phyloP scores from a whole-genome alignment of 1,284 basidiomycete genomes.

The Stereum hirsutum region DNA sequence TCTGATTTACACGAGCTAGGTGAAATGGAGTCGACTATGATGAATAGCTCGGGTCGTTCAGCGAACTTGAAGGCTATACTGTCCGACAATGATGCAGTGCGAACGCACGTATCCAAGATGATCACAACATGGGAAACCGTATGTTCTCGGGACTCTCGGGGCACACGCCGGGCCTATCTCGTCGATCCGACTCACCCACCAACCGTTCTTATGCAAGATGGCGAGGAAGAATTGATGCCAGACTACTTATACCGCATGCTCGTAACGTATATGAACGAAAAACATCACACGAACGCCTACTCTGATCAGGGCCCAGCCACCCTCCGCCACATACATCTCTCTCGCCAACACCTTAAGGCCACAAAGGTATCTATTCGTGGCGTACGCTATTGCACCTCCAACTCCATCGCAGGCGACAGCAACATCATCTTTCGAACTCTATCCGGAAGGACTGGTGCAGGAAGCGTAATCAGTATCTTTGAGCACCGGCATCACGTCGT shows the following conservation, averaged over 20 bases:
- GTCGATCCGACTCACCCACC: too few relatives aligned
- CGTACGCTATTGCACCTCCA: not conserved
- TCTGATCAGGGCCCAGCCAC: not conserved
- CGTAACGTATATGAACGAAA: not conserved
- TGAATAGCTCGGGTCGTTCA: too few relatives aligned
- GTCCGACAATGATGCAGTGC: too few relatives aligned
- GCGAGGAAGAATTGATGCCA: not conserved
- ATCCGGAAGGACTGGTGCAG: not conserved
- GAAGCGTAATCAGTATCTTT: not conserved
- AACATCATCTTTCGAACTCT: not conserved
- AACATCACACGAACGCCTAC: not conserved
- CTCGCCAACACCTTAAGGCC: too few relatives aligned
- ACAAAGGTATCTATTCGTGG: not conserved
- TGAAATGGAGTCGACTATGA: not conserved
- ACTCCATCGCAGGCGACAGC: not conserved
- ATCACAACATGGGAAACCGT: too few relatives aligned
- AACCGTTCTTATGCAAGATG: too few relatives aligned
- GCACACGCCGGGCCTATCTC: too few relatives aligned
- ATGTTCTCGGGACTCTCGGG: too few relatives aligned
- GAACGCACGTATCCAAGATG: too few relatives aligned
- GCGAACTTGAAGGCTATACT: too few relatives aligned
- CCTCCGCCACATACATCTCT: too few relatives aligned
- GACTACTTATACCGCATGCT: not conserved
- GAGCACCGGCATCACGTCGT: not conserved
- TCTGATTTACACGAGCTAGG: not conserved